phyloP scores from a whole-genome alignment of 371 early-diverging fungal species.

The Parasitella parasitica region DNA sequence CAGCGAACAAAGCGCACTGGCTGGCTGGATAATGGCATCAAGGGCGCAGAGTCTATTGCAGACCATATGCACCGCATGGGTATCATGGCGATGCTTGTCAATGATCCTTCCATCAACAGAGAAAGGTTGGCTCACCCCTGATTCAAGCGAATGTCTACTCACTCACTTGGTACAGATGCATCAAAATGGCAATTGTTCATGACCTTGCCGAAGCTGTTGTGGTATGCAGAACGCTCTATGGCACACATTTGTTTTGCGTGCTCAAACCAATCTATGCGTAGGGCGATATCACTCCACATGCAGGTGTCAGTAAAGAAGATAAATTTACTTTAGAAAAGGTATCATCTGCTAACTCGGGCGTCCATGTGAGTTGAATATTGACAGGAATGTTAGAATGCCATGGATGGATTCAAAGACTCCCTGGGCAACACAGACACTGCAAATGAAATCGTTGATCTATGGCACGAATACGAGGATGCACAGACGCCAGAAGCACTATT shows the following conservation, averaged over 20 bases:
- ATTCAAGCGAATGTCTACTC: neutral
- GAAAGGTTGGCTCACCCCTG: slow-evolving; percentile 34
- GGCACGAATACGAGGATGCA: slow-evolving; percentile 89
- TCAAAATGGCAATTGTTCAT: slow-evolving; percentile 91
- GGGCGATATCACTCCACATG: slow-evolving; percentile 91
- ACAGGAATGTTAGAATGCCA: slow-evolving; percentile 56
- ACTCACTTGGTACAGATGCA: slow-evolving; percentile 46
- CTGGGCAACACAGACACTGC: slow-evolving; percentile 63
- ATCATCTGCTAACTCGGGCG: slow-evolving; percentile 1
- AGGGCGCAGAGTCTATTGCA: slow-evolving; percentile 79
- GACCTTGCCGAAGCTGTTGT: slow-evolving; percentile 91
- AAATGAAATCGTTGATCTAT: slow-evolving; percentile 72
- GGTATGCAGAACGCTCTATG: slow-evolving; percentile 45
- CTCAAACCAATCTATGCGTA: slow-evolving; percentile 12
- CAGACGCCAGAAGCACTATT: slow-evolving; percentile 76
- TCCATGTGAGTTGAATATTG: neutral
- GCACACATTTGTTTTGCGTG: neutral
- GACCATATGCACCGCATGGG: slow-evolving; percentile 97
- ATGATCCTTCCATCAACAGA: slow-evolving; percentile 62
- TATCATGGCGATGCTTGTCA: slow-evolving; percentile 78
- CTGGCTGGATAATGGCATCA: slow-evolving; percentile 76
- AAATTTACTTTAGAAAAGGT: slow-evolving; percentile 75
- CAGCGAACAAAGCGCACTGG: slow-evolving; percentile 91
- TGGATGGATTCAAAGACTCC: slow-evolving; percentile 61
- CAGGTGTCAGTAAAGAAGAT: slow-evolving; percentile 76